phyloP scores from a whole-genome alignment of 257 asterid genomes.

The Salvia splendens region DNA sequence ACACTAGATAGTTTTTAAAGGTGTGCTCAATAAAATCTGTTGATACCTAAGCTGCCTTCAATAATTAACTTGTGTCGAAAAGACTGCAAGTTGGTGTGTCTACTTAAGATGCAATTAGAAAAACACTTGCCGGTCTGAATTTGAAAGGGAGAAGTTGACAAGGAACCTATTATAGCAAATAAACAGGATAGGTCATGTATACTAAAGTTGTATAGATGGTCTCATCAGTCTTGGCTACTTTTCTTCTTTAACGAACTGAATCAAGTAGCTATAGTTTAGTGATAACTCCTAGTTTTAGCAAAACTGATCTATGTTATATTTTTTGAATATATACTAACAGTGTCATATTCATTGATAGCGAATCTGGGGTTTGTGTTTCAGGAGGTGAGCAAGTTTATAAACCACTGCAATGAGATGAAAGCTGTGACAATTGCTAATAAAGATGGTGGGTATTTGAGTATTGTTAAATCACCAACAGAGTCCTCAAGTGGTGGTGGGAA shows the following conservation, averaged over 20 bases:
- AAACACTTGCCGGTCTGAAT: not conserved
- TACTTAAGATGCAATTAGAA: not conserved
- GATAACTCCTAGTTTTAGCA: not conserved
- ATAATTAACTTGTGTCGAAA: not conserved
- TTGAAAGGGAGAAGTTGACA: not conserved
- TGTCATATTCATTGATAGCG: not conserved
- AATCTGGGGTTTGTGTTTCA: constrained; percentile 19
- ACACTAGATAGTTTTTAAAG: not conserved
- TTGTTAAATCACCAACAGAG: constrained; percentile 54
- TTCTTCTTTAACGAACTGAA: constrained; percentile 1
- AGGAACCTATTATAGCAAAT: not conserved
- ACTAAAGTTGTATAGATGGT: not conserved
- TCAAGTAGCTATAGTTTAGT: not conserved
- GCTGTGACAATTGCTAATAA: constrained; percentile 81
- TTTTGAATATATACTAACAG: not conserved
- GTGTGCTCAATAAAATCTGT: not conserved
- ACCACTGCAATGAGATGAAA: constrained; percentile 56
- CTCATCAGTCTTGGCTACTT: not conserved
- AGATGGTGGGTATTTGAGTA: constrained; percentile 84
- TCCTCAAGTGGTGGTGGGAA: constrained; percentile 52
- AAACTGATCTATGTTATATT: not conserved
- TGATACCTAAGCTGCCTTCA: not conserved
- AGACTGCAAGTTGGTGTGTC: constrained; percentile 9
- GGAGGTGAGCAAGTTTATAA: constrained; percentile 57
- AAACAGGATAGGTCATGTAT: not conserved